Evolutionary conservation across 257 asterid species (phyloP), one percentile per base, ranked within the genome.

Genomic region (Ophiorrhiza pumila): DNA sequence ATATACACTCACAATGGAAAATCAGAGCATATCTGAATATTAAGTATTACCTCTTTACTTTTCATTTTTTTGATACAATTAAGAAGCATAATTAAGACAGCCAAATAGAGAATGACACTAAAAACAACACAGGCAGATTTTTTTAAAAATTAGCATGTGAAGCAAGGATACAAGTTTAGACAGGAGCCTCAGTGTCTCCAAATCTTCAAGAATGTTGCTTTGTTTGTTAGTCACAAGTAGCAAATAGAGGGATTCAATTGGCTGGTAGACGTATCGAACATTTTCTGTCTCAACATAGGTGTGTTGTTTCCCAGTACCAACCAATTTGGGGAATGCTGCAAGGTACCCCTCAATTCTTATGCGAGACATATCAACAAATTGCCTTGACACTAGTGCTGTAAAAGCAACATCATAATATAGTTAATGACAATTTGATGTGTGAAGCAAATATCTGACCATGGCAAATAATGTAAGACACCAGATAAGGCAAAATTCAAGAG

Each of bases 201-300:
- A 74, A 80, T 93, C 97, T 71, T 91, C 96, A 63, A 93, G 96
- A 82, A 93, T 93, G 81, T 93, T 93, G 91, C 97, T 91, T 84
- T 93, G 98, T 69, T 93, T 93, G 77, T 81, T 91, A 17, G 98
- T 93, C 71, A 93, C 98, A 66, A 93, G 97, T 78, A 93, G 86
- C 89, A 93, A 80, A 85, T 86, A 93, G 58, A 93, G 85, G 65
- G 96, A 58, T 84, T 93, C 98, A 52, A 93, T 87, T 22, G 96
- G 96, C 89, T 93, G 97, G 80, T 89, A 93, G 67, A 93, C 97
- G 75, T 93, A 93, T 23, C 98, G 96, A 74, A 91, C 96, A 83
- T 90, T 93, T 76, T 91, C 98, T 14, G 97, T 91, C 91, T 91
- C 98, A 65, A 93, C 77, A 71, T 83, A 93, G 63, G 98, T 91